These are phyloP conservation scores for Elaeis oleifera DNA, from an alignment of 202 grass and related monocot species.

Conservation along the genomic window DNA sequence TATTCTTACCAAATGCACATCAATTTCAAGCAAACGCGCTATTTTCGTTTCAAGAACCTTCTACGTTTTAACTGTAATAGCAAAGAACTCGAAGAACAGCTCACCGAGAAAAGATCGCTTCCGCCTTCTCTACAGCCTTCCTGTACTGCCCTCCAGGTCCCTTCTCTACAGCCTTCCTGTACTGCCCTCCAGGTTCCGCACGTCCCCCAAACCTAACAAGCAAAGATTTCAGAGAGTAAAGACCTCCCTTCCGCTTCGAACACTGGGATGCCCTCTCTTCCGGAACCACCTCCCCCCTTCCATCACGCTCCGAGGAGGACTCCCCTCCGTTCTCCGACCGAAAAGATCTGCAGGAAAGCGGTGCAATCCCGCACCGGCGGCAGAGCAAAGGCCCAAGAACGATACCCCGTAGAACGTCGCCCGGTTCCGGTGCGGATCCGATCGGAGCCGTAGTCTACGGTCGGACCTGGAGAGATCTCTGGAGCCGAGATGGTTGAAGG, in stretches of 20 bases:
- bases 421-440: neutral
- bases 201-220: constrained; percentile 63
- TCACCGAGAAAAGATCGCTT: constrained; percentile 98
- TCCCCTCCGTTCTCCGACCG: constrained; percentile 28
- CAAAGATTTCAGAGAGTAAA: constrained; percentile 77
- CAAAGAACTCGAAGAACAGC: constrained; percentile 17
- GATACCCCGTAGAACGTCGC: constrained; percentile 8
- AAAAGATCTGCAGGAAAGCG: constrained; percentile 5
- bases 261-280: constrained; percentile 15
- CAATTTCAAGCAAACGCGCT: neutral
- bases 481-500: constrained; percentile 7
- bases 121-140: constrained; percentile 73
- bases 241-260: constrained; percentile 57
- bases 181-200: constrained; percentile 40
- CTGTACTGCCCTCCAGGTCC: constrained; percentile 49
- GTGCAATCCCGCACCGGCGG: neutral
- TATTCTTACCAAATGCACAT: no score
- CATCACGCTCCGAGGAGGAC: neutral
- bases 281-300: constrained; percentile 15
- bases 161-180: constrained; percentile 84
- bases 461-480: neutral
- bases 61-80: neutral
- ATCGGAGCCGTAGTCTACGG: neutral
- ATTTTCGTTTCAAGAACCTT: neutral
- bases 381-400: neutral